phyloP scores from a whole-genome alignment of 2,329 filamentous ascomycete genomes.

The Aspergillus melleus region DNA sequence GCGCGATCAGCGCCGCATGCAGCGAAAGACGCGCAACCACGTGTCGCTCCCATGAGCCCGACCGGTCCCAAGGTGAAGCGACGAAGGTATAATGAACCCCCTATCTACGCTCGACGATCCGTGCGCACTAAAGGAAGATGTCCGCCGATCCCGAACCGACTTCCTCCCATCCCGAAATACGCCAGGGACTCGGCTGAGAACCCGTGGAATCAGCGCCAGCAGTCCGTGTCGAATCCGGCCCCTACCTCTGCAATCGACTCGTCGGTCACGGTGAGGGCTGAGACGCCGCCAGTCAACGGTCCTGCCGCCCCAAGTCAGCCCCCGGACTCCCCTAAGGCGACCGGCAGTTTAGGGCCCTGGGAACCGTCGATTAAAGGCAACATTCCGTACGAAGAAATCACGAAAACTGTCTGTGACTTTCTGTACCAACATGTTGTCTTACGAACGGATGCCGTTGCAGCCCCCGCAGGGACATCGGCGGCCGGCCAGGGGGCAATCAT shows the following conservation, averaged over 20 bases:
- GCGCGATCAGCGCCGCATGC: constrained; percentile 21
- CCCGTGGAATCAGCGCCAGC: constrained; percentile 24
- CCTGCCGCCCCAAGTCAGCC: constrained; percentile 20
- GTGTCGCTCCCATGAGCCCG: constrained; percentile 19
- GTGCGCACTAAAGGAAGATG: constrained; percentile 42
- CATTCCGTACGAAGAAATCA: constrained; percentile 71
- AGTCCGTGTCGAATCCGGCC: constrained; percentile 18
- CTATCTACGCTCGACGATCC: constrained; percentile 51
- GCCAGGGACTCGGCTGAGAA: constrained; percentile 25
- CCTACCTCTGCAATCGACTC: constrained; percentile 10
- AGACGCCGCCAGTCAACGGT: constrained; percentile 30
- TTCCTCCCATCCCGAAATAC: constrained; percentile 35
- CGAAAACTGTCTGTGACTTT: constrained; percentile 77
- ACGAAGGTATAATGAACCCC: constrained; percentile 53
- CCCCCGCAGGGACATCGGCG: constrained; percentile 56
- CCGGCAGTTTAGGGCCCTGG: constrained; percentile 41
- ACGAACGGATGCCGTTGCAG: constrained; percentile 62
- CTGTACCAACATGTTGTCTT: constrained; percentile 70
- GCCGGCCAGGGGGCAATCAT: constrained; percentile 68
- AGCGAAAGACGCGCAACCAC: constrained; percentile 21
- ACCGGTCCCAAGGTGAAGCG: constrained; percentile 50
- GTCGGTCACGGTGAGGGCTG: constrained; percentile 19
- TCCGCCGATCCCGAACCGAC: constrained; percentile 42
- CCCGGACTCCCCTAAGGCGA: constrained; percentile 18
- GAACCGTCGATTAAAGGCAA: constrained; percentile 66